Conservation (phyloP, 2,329 filamentous ascomycete species). For the Cladorrhinum sp. region DNA sequence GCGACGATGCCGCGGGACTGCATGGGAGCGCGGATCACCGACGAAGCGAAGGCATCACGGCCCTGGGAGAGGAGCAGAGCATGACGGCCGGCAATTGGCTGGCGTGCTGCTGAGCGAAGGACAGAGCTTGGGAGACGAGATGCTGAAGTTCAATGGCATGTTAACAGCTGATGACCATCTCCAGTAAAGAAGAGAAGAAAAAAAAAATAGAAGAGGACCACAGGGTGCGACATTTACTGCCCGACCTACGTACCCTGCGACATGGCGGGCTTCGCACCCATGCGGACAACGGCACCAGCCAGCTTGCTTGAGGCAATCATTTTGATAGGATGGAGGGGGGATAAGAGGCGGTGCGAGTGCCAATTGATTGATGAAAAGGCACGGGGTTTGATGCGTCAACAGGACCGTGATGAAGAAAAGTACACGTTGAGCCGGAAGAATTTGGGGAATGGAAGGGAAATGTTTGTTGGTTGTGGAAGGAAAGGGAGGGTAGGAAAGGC, state of each 20-base stretch:
- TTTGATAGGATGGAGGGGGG: conserved; percentile 13
- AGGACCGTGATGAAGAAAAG: conserved; percentile 3
- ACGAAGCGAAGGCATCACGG: conserved; percentile 22
- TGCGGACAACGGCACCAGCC: conserved; percentile 24
- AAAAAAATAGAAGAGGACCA: conserved; percentile 12
- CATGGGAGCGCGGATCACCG: conserved; percentile 25
- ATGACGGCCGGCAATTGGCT: conserved; percentile 20
- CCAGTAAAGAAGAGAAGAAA: neutral
- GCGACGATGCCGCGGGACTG: conserved; percentile 30
- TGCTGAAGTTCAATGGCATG: conserved; percentile 12
- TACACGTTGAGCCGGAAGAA: conserved; percentile 8
- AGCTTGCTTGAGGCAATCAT: conserved; percentile 27
- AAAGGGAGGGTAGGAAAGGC: conserved; percentile 1
- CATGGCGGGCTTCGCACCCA: conserved; percentile 27
- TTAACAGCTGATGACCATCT: conserved; percentile 17
- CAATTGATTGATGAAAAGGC: conserved; percentile 6
- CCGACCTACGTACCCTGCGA: conserved; percentile 22
- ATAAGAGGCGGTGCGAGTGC: conserved; percentile 6
- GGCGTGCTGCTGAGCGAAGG: conserved; percentile 23
- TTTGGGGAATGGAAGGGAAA: conserved; percentile 3
- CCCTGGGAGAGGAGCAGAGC: conserved; percentile 27
- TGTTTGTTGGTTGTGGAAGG: neutral
- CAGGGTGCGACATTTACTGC: conserved; percentile 13
- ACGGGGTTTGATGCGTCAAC: conserved; percentile 2
- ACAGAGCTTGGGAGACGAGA: conserved; percentile 30